Conservation (phyloP, 2,329 filamentous ascomycete species). For the Allantophomopsis cytisporea region DNA sequence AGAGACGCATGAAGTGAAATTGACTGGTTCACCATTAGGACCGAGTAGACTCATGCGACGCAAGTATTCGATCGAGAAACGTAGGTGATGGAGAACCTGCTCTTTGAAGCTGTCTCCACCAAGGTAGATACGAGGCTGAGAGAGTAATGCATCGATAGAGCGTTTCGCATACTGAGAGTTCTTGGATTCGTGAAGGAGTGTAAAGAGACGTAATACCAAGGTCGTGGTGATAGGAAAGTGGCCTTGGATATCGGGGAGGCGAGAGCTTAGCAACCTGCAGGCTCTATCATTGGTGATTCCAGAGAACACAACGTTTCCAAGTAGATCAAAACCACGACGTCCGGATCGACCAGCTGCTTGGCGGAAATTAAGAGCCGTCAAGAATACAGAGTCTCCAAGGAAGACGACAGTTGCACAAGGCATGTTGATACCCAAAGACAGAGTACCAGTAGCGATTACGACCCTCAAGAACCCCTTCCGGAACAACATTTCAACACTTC, state of each 20-base stretch:
- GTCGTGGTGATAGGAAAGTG: slow-evolving; percentile 70
- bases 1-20: slow-evolving; percentile 57
- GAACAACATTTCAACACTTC: slow-evolving; percentile 57
- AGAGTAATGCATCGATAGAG: slow-evolving; percentile 52
- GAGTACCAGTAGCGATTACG: slow-evolving; percentile 62
- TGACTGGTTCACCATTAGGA: slow-evolving; percentile 45
- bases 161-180: slow-evolving; percentile 46
- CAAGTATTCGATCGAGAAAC: slow-evolving; percentile 73
- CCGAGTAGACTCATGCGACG: slow-evolving; percentile 54
- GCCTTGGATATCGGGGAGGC: slow-evolving; percentile 59
- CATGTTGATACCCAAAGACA: slow-evolving; percentile 72
- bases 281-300: slow-evolving; percentile 46
- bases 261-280: slow-evolving; percentile 56
- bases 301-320: slow-evolving; percentile 73
- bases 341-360: slow-evolving; percentile 69
- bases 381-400: slow-evolving; percentile 55
- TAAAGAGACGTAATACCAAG: slow-evolving; percentile 54
- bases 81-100: slow-evolving; percentile 60
- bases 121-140: slow-evolving; percentile 56
- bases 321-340: slow-evolving; percentile 65
- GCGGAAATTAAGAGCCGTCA: slow-evolving; percentile 64
- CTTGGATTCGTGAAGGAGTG: slow-evolving; percentile 51
- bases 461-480: slow-evolving; percentile 57
- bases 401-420: slow-evolving; percentile 75
- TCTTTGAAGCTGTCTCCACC: slow-evolving; percentile 55